These are phyloP conservation scores for Thielaviopsis ethacetica DNA, from an alignment of 2,329 filamentous ascomycete genomes.

Conservation along the genomic window DNA sequence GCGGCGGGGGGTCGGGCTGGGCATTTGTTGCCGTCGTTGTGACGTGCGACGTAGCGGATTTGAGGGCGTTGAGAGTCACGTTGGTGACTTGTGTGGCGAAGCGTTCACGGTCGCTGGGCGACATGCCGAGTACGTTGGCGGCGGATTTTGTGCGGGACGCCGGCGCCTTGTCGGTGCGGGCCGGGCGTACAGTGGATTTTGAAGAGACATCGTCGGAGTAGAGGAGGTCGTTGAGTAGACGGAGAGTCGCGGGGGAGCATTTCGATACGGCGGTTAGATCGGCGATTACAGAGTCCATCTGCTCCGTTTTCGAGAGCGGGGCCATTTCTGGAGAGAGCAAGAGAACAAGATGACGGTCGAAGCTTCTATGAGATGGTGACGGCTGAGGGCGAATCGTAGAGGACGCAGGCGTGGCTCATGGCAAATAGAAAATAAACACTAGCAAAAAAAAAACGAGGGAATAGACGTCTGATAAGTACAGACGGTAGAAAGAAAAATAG, in stretches of 20 bases:
- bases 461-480: not conserved
- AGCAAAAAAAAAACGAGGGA: not conserved
- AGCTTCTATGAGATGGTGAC: not conserved
- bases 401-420: not conserved
- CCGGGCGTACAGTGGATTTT: slow-evolving; percentile 10
- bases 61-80: slow-evolving; percentile 48
- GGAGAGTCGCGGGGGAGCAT: slow-evolving; percentile 9
- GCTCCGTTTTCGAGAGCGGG: slow-evolving; percentile 4
- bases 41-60: slow-evolving; percentile 30
- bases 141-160: slow-evolving; percentile 20
- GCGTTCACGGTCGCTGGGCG: slow-evolving; percentile 43
- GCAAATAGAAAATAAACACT: not conserved
- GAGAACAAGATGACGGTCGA: not conserved
- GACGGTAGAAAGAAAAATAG: not conserved
- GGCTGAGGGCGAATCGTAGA: not conserved
- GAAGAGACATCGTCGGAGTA: slow-evolving; percentile 5
- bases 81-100: slow-evolving; percentile 63
- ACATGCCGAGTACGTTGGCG: slow-evolving; percentile 21
- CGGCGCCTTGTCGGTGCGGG: slow-evolving; percentile 17
- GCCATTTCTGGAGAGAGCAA: not conserved
- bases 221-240: slow-evolving; percentile 9
- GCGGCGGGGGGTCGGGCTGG: not conserved
- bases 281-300: slow-evolving; percentile 10
- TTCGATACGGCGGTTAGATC: slow-evolving; percentile 7
- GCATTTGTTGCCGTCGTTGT: not conserved